Conservation (phyloP, 2,329 filamentous ascomycete genomes). For the Epichloe uncinata region DNA sequence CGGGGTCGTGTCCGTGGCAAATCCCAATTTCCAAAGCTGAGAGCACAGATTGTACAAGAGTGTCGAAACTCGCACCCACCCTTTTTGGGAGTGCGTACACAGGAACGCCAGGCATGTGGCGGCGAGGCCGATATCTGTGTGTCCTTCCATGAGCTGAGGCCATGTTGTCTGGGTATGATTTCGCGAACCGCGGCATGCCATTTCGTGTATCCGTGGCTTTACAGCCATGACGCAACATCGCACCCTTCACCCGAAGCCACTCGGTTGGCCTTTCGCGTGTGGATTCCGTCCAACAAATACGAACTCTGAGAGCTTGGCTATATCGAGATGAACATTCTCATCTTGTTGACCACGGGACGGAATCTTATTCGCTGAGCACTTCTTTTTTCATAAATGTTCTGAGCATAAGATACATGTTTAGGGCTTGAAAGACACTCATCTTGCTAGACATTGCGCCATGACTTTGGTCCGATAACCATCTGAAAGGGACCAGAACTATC, state of each 20-base stretch:
- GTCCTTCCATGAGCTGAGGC: neutral
- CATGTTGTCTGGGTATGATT: neutral
- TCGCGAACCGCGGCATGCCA: neutral
- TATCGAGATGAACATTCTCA: neutral
- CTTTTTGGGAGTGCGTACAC: neutral
- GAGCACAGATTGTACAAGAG: neutral
- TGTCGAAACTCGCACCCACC: neutral
- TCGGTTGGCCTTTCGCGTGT: neutral
- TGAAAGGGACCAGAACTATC: neutral
- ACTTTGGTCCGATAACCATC: neutral
- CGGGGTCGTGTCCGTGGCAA: neutral
- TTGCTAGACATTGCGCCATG: neutral
- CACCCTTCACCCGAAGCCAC: neutral
- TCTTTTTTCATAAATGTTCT: neutral
- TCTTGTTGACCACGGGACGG: too few relatives aligned
- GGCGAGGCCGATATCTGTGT: neutral
- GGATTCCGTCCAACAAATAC: too few relatives aligned
- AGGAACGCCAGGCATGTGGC: neutral
- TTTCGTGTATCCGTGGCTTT: neutral
- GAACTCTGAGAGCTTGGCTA: too few relatives aligned
- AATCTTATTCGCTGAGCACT: neutral
- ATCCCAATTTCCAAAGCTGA: too few relatives aligned
- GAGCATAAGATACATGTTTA: neutral
- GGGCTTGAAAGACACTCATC: neutral
- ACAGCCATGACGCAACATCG: neutral